These are phyloP conservation scores for Blastobotrys aristatus DNA, from an alignment of 1,139 yeast genomes.

Conservation along the genomic window DNA sequence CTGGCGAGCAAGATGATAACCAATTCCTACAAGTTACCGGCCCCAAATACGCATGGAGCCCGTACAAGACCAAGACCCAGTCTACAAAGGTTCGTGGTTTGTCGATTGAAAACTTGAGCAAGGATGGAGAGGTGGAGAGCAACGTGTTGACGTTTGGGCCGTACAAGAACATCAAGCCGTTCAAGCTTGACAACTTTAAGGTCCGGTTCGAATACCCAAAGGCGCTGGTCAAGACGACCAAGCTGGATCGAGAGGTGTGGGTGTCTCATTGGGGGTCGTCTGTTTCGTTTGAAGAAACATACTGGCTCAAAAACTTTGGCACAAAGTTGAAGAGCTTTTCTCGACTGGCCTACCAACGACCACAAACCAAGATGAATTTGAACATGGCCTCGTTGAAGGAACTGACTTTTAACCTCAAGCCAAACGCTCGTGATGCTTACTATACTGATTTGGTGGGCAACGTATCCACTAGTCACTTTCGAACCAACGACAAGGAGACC, in stretches of 20 bases:
- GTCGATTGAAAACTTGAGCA: constrained; percentile 16
- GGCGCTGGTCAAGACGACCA: constrained; percentile 59
- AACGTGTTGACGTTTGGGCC: constrained; percentile 56
- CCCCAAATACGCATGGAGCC: constrained; percentile 54
- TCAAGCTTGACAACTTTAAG: constrained; percentile 45
- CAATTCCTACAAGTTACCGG: constrained; percentile 58
- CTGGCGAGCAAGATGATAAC: constrained; percentile 52
- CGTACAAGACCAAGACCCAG: constrained; percentile 56
- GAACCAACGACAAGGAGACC: constrained; percentile 37
- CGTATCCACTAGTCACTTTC: constrained; percentile 71
- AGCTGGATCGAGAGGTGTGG: constrained; percentile 75
- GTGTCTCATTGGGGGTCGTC: constrained; percentile 68
- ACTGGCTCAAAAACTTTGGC: constrained; percentile 72
- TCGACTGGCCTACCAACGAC: constrained; percentile 68
- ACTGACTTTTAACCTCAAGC: constrained; percentile 50
- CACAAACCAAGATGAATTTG: constrained; percentile 28
- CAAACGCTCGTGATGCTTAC: constrained; percentile 56
- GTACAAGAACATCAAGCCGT: constrained; percentile 43
- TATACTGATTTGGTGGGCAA: constrained; percentile 88
- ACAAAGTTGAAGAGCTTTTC: constrained; percentile 68
- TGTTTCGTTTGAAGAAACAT: constrained; percentile 72
- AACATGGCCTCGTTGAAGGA: constrained; percentile 36
- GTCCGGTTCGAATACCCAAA: constrained; percentile 60
- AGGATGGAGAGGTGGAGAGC: constrained; percentile 32
- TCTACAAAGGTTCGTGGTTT: constrained; percentile 40